A percentile compares a stretch with the other conserved stretches of the same genome.
phyloP scores from a whole-genome alignment of 306 rosid species.

The Dryas drummondii region DNA sequence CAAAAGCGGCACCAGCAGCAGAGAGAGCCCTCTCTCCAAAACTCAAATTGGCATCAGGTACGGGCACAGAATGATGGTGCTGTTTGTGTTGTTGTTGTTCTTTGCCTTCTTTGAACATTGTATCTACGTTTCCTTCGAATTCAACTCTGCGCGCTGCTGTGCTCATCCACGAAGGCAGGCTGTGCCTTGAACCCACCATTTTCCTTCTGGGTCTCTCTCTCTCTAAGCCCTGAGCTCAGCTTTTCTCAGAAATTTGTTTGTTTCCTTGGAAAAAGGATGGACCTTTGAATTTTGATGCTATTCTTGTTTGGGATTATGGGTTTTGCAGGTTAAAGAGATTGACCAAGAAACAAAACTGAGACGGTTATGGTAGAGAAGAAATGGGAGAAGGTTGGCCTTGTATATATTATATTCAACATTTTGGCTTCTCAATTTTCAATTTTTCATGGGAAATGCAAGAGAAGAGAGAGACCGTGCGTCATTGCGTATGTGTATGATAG shows the following conservation, averaged over 20 bases:
- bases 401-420: background rate
- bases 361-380: background rate
- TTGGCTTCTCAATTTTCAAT: background rate
- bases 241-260: background rate
- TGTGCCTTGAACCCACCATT: constrained; percentile 45
- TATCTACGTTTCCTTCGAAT: constrained; percentile 35
- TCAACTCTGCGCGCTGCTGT: constrained; percentile 42
- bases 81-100: background rate
- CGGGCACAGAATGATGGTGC: constrained; percentile 2
- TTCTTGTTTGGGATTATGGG: background rate
- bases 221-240: background rate
- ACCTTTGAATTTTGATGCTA: background rate
- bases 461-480: background rate
- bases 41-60: constrained; percentile 49
- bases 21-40: constrained; percentile 63
- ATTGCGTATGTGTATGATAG: background rate
- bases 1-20: constrained; percentile 78
- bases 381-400: background rate
- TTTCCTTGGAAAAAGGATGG: background rate
- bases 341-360: background rate
- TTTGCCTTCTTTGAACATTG: constrained; percentile 20
- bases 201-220: background rate
- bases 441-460: background rate
- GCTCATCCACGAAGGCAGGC: constrained; percentile 47
- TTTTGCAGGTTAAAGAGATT: constrained; percentile 4